Percentiles rank a stretch among this genome's conserved stretches.
Conservation (phyloP, 176 grass and related monocot genomes). For the Oryza glaberrima region DNA sequence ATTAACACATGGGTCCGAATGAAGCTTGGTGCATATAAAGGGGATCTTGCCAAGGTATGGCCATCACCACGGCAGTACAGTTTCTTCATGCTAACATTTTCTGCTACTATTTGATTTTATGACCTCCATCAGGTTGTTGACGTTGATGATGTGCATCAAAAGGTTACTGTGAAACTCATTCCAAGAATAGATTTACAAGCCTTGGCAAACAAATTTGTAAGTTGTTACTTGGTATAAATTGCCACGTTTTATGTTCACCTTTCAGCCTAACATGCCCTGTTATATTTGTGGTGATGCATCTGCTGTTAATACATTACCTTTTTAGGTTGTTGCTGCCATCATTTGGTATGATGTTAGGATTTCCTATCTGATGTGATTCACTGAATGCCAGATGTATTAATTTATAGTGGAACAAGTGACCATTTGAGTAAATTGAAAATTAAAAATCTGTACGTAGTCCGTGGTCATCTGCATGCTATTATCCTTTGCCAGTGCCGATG, state of each 20-base stretch:
- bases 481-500: too few species aligned
- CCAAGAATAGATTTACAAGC: conserved; percentile 88
- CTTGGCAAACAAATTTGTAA: conserved; percentile 75
- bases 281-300: conserved; percentile 23
- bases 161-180: conserved; percentile 79
- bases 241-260: neutral
- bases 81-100: conserved; percentile 15
- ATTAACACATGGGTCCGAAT: conserved; percentile 80
- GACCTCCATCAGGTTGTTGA: conserved; percentile 66
- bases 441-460: too few species aligned
- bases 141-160: conserved; percentile 78
- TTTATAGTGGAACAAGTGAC: neutral
- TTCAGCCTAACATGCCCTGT: conserved; percentile 3
- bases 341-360: neutral
- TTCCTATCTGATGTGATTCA: conserved; percentile 14
- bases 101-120: conserved; percentile 24
- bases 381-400: neutral
- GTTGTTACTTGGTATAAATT: conserved; percentile 22
- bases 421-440: neutral
- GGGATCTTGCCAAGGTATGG: conserved; percentile 86
- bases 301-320: neutral
- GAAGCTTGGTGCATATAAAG: conserved; percentile 84
- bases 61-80: neutral
- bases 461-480: too few species aligned
- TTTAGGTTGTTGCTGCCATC: neutral